A percentile compares a stretch with the other conserved stretches of the same genome.
Conservation (phyloP, 352 stramenopile species). For the Phytophthora pseudosyringae region DNA sequence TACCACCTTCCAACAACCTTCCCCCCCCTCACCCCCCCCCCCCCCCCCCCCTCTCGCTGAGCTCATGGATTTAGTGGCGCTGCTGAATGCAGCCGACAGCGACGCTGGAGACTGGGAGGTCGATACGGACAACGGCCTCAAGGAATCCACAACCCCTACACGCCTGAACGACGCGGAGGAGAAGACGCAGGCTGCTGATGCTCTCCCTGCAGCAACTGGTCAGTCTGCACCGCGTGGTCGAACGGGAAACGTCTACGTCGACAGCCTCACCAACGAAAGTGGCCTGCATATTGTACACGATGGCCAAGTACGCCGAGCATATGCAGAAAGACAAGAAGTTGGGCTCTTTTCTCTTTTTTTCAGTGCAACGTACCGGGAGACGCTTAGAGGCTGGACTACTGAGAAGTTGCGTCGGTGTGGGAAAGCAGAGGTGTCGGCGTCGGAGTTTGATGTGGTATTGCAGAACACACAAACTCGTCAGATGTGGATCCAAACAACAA, state of each 20-base stretch:
- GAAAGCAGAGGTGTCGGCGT: not conserved
- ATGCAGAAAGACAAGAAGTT: not conserved
- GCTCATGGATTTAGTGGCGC: not conserved
- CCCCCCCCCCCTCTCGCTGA: not conserved
- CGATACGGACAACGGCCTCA: not conserved
- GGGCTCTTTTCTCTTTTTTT: not conserved
- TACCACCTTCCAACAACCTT: too few relatives aligned
- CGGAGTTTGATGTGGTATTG: constrained; percentile 1
- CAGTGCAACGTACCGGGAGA: not conserved
- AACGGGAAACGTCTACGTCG: not conserved
- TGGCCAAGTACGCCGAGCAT: not conserved
- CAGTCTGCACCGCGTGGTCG: not conserved
- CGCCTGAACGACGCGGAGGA: not conserved
- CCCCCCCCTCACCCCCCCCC: too few relatives aligned
- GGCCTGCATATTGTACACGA: not conserved
- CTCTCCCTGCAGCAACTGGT: too few relatives aligned
- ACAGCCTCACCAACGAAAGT: not conserved
- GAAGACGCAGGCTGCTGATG: too few relatives aligned
- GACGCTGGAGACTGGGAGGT: not conserved
- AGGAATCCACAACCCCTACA: not conserved
- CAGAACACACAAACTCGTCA: too few relatives aligned
- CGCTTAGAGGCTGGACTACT: not conserved
- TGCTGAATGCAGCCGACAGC: not conserved
- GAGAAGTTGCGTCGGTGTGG: not conserved
- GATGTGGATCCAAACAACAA: not conserved